These are phyloP conservation scores for Melampsora americana DNA, from an alignment of 1,284 basidiomycete species.

Conservation along the genomic window DNA sequence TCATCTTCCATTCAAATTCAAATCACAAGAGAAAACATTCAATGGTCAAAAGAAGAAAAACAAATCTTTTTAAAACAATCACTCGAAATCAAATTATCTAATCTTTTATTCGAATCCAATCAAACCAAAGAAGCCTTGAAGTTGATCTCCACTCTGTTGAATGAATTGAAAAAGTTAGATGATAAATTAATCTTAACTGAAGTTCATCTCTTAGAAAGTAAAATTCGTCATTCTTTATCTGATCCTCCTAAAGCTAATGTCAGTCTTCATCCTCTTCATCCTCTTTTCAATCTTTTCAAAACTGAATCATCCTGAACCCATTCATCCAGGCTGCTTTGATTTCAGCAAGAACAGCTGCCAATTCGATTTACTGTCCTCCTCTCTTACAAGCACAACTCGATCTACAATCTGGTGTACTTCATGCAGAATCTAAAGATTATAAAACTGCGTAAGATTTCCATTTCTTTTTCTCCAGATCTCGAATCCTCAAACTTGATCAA, in stretches of 20 bases:
- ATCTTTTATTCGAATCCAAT: conserved; percentile 62
- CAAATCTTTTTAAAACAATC: conserved; percentile 93
- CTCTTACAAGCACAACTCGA: conserved; percentile 86
- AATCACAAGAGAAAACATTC: conserved; percentile 83
- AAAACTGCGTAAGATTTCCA: conserved; percentile 66
- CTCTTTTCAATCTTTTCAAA: not conserved
- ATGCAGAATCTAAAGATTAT: conserved; percentile 97
- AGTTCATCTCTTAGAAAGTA: conserved; percentile 86
- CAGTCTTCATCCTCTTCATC: conserved; percentile 41
- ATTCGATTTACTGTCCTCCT: conserved; percentile 96
- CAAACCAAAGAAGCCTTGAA: conserved; percentile 63
- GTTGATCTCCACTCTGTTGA: conserved; percentile 78
- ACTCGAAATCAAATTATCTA: conserved; percentile 82
- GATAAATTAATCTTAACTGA: conserved; percentile 98
- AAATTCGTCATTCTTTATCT: conserved; percentile 84
- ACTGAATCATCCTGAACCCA: not conserved
- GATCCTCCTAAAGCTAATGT: conserved; percentile 93
- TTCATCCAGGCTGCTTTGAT: conserved; percentile 74
- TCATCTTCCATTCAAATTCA: conserved; percentile 68
- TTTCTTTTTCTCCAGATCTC: not conserved
- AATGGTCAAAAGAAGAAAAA: conserved; percentile 88
- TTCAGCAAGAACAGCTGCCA: conserved; percentile 87
- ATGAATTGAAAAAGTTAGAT: conserved; percentile 86
- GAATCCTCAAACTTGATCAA: not conserved
- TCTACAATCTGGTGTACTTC: conserved; percentile 83